phyloP scores from a whole-genome alignment of 495 filamentous ascomycete genomes.

The Penicillium silybi region DNA sequence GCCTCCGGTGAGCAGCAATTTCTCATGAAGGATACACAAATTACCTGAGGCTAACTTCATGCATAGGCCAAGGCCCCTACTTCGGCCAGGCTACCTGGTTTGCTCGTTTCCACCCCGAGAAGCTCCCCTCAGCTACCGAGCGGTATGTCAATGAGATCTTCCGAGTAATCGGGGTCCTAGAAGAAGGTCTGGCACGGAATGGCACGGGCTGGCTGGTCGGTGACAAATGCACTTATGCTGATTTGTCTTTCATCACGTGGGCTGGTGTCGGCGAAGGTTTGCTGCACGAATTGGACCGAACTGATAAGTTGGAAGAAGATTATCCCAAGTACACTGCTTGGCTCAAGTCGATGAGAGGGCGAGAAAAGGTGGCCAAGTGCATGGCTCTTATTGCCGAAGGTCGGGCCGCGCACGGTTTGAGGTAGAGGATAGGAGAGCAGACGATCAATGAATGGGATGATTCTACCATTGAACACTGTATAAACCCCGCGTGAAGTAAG shows the following conservation, averaged over 20 bases:
- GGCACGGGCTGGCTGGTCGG: conserved; percentile 46
- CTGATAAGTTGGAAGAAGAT: background rate
- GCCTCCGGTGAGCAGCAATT: conserved; percentile 15
- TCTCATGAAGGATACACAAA: too few species aligned
- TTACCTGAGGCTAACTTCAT: background rate
- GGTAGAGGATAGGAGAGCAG: background rate
- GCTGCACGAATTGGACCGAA: background rate
- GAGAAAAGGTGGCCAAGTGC: conserved; percentile 1
- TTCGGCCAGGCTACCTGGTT: conserved; percentile 42
- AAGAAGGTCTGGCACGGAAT: conserved; percentile 24
- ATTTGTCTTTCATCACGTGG: conserved; percentile 47
- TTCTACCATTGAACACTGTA: too few species aligned
- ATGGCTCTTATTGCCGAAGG: background rate
- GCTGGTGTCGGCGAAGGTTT: background rate
- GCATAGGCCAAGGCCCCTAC: conserved; percentile 32
- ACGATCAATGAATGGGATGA: too few species aligned
- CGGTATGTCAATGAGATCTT: conserved; percentile 46
- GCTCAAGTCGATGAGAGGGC: background rate
- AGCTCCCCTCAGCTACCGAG: conserved; percentile 39
- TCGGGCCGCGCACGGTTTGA: background rate
- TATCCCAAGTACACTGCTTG: background rate
- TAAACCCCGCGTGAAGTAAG: too few species aligned
- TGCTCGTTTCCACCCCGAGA: conserved; percentile 40
- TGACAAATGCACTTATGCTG: conserved; percentile 46
- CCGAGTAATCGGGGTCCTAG: conserved; percentile 45